These are phyloP conservation scores for Tylopilus felleus DNA, from an alignment of 768 basidiomycete species.

Conservation along the genomic window DNA sequence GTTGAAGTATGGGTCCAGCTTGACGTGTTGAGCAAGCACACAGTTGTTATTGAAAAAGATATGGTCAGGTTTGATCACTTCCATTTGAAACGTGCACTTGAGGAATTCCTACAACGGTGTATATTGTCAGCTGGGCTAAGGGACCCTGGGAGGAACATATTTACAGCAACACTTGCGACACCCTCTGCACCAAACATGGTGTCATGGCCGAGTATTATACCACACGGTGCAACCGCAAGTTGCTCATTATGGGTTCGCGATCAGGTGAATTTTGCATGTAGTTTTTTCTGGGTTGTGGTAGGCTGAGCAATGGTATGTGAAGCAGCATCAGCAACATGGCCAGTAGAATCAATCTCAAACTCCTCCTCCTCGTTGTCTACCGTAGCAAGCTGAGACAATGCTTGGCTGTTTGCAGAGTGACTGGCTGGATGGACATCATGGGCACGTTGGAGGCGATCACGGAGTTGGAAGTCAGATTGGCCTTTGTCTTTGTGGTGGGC, in stretches of 20 bases:
- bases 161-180: not conserved
- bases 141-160: not conserved
- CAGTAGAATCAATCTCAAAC: not conserved
- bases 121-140: too few relatives aligned
- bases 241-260: not conserved
- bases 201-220: not conserved
- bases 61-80: not conserved
- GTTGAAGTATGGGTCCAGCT: conserved; percentile 3
- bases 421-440: not conserved
- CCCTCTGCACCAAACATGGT: conserved; percentile 3
- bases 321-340: too few relatives aligned
- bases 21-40: conserved; percentile 1
- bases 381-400: not conserved
- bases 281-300: too few relatives aligned
- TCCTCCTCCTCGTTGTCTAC: not conserved
- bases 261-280: not conserved
- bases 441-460: not conserved
- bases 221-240: not conserved
- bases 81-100: too few relatives aligned
- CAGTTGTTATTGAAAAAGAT: conserved; percentile 12
- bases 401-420: not conserved
- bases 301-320: too few relatives aligned
- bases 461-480: conserved; percentile 2
- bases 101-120: too few relatives aligned
- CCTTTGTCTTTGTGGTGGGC: not conserved